Evolutionary conservation across 257 asterid species (phyloP).

Genomic region (Apocynum venetum): DNA sequence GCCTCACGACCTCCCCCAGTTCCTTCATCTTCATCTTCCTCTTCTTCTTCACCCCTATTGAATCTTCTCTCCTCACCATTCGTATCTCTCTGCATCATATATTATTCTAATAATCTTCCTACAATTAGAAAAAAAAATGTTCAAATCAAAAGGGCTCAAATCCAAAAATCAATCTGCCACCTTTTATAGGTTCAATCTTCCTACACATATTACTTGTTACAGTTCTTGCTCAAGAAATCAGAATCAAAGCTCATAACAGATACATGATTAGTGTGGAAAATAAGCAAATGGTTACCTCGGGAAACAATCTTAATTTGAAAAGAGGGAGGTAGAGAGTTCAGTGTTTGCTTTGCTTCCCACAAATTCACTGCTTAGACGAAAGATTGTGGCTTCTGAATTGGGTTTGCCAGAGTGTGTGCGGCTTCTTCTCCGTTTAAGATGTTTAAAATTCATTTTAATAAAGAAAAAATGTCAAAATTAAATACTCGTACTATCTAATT

Average conservation of each 20-base stretch:
- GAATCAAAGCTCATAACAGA: background rate
- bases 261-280: background rate
- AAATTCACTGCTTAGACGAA: background rate
- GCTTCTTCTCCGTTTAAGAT: background rate
- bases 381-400: background rate
- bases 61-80: conserved; percentile 42
- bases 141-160: conserved; percentile 3
- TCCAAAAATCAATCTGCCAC: background rate
- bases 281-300: background rate
- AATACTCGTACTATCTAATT: no score
- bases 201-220: background rate
- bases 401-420: background rate
- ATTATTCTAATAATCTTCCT: background rate
- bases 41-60: conserved; percentile 55
- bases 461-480: no score
- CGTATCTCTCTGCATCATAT: conserved; percentile 30
- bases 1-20: conserved; percentile 64
- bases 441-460: no score
- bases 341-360: background rate
- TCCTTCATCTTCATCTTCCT: conserved; percentile 74
- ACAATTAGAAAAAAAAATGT: background rate
- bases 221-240: background rate
- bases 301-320: background rate
- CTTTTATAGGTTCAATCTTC: background rate
- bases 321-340: background rate